These are phyloP conservation scores for Sugiyamaella qingdaonensis DNA, from an alignment of 805 yeast genomes.

Conservation along the genomic window DNA sequence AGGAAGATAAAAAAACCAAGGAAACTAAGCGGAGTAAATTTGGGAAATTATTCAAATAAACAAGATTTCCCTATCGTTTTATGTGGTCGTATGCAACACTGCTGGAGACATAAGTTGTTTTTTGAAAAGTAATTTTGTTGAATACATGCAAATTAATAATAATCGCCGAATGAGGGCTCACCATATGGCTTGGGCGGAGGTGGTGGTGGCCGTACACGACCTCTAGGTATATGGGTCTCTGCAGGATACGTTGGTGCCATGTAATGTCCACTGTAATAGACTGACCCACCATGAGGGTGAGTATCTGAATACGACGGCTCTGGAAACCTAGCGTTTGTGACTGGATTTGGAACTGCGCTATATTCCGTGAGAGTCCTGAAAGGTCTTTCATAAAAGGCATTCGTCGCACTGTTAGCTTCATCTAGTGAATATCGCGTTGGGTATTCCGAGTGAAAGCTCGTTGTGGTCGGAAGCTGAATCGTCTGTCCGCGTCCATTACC, in stretches of 20 bases:
- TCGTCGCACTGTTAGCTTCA: too few species aligned
- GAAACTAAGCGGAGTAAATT: conserved; percentile 15
- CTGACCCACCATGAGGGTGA: too few species aligned
- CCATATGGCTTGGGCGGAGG: neutral
- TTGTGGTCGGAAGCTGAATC: too few species aligned
- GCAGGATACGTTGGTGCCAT: neutral
- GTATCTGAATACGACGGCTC: too few species aligned
- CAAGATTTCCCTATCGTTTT: neutral
- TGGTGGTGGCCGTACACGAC: neutral
- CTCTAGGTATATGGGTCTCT: neutral
- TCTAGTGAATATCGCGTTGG: too few species aligned
- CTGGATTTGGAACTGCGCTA: too few species aligned
- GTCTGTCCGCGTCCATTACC: too few species aligned
- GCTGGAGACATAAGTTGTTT: neutral
- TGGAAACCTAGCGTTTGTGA: too few species aligned
- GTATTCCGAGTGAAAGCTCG: too few species aligned
- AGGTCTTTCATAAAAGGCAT: too few species aligned
- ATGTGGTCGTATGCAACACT: neutral
- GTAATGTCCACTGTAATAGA: neutral
- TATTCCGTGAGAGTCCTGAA: too few species aligned
- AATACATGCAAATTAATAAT: neutral
- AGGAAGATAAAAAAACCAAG: conserved; percentile 12
- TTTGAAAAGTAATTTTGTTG: neutral
- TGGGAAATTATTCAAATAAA: conserved; percentile 18
- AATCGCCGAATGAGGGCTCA: neutral